Base-by-base conservation (phyloP, 176 grass and related monocot species). In the Phyllostachys edulis region DNA sequence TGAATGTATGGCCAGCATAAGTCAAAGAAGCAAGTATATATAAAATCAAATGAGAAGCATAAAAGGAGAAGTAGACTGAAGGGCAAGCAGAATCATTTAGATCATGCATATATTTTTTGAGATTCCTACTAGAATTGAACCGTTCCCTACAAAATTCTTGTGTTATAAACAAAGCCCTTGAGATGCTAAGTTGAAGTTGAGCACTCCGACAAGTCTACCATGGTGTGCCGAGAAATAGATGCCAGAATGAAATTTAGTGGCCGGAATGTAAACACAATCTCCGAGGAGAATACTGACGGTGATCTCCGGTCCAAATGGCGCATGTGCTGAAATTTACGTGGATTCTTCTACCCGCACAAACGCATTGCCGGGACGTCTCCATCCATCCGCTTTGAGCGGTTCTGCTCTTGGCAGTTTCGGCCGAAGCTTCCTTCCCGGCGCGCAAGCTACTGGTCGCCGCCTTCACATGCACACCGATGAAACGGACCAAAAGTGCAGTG, bases 261-360 rank as follows among this genome's bases (percentile, higher is more conserved):
- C 11, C 24, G 17, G 60, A 76, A 46, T 67, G 15, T 68, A 50
- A 50, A 80, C 73, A 69, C 55, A 55, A 71, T 83, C 80, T 66
- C 15, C 62, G 21, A 85, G 52, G 63, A 63, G 52, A 77, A 70
- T 76, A 21, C 54, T 76, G 88, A 89, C 40, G 24, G 69, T 1
- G 80, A 84, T 39, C 68, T 23, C 32, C 82, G 40, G 40, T 41
- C 42, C 15, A 76, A 75, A 52, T 5, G 8, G 23, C 4, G 23
- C 82, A 85, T 14, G 82, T 89, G 88, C 77, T 11, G 4, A 64
- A 88, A 78, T 63, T 38, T 20, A 17, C 65, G 26, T 73, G 17
- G 56, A 20, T 17, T 70, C 63, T 40, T 77, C 69, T 29, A 37
- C 9, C 80, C 87, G 11, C 56, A 37, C 68, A 44, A 18, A 41